Base-by-base conservation (phyloP, 2,329 filamentous ascomycete species). In the Conoideocrella luteorostrata region DNA sequence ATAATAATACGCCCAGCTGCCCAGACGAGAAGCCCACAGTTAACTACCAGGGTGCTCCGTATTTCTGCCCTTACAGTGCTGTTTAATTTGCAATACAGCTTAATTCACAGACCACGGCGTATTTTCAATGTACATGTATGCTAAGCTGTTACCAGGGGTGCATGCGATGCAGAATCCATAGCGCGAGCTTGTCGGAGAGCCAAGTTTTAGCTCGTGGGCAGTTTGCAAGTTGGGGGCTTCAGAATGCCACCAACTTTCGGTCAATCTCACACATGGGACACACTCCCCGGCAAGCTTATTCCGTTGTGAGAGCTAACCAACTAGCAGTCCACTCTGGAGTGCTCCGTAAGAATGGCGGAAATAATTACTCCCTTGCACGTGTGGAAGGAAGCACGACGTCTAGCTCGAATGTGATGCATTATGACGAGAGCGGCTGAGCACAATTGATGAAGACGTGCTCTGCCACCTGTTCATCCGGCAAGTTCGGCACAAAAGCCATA, bases 151-250 rank as follows among this genome's bases (percentile, higher is more conserved):
- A 29, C 43, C 29, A 29, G 22, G 29, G 37, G n/a, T 15, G n/a
- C 11, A 23, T 22, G 23, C 41, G 13, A 15, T 23, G 43, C 28
- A 34, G 17, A 28, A 44, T 28, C 43, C 43, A n/a, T 40, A 36
- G 32, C 29, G 22, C 21, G 18, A 29, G 37, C 29, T 44, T 22
- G 30, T 34, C 42, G 17, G 36, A 22, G 23, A 22, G 34, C 26
- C 41, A 43, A 33, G 24, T 23, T 33, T 32, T 26, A 15, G 15
- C 30, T 13, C 15, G 12, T 24, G 9, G 10, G 17, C 12, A 21
- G 6, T 12, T 23, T n/a, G 26, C 22, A 29, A 22, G 12, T n/a
- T n/a, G n/a, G n/a, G n/a, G n/a, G n/a, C n/a, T n/a, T n/a, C n/a
- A n/a, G n/a, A n/a, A n/a, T n/a, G n/a, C n/a, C n/a, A n/a, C n/a